Percentiles rank a stretch among this genome's conserved stretches.
These are phyloP conservation scores for Dendrocalamus latiflorus DNA, from an alignment of 202 grass and related monocot species.

Conservation along the genomic window DNA sequence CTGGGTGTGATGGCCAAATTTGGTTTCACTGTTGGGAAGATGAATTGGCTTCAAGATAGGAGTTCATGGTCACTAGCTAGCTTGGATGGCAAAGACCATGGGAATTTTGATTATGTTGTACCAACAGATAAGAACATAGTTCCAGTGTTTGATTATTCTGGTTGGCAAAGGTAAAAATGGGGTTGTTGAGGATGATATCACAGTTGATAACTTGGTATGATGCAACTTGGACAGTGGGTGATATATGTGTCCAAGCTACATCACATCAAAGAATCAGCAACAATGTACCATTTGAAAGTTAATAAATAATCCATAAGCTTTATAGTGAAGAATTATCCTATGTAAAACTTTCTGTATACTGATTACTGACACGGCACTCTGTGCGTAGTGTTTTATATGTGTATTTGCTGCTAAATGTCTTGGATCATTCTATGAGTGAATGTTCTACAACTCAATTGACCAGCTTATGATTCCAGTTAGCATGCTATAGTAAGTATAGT, in stretches of 20 bases:
- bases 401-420: neutral
- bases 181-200: too few relatives aligned
- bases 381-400: neutral
- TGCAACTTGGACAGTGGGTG: too few relatives aligned
- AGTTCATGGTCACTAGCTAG: constrained; percentile 70
- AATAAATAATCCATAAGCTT: neutral
- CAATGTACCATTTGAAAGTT: too few relatives aligned
- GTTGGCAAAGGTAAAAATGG: too few relatives aligned
- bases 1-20: constrained; percentile 79
- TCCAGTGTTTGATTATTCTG: too few relatives aligned
- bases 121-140: constrained; percentile 70
- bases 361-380: neutral
- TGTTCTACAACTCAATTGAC: neutral
- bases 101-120: constrained; percentile 72
- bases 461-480: neutral
- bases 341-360: neutral
- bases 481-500: neutral
- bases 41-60: constrained; percentile 70
- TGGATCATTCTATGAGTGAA: neutral
- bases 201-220: too few relatives aligned
- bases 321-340: neutral
- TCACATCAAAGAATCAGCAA: too few relatives aligned
- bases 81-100: constrained; percentile 74
- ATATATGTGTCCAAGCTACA: too few relatives aligned
- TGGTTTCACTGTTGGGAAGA: constrained; percentile 74